Conservation (phyloP, 2,329 filamentous ascomycete species). For the Paradendryphiella salina region DNA sequence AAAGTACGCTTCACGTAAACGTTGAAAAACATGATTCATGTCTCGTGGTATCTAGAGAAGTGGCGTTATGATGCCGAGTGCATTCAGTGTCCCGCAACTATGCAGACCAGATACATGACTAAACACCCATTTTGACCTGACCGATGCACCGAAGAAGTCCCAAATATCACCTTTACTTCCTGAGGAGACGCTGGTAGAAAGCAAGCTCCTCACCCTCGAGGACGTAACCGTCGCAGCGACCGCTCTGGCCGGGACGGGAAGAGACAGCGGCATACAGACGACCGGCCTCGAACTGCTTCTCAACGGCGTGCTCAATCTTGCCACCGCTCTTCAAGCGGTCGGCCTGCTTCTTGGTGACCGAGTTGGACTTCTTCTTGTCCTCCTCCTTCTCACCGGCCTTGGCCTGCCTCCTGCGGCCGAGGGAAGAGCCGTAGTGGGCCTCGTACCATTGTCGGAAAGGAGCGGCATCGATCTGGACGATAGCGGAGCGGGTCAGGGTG, state of each 20-base stretch:
- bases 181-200: slow-evolving; percentile 99
- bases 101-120: slow-evolving; percentile 49
- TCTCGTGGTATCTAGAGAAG: slow-evolving; percentile 48
- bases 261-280: slow-evolving; percentile 93
- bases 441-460: slow-evolving; percentile 99
- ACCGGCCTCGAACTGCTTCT: slow-evolving; percentile 99
- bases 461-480: slow-evolving; percentile 97
- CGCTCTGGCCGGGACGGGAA: slow-evolving; percentile 94
- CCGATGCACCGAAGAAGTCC: slow-evolving; percentile 48
- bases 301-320: slow-evolving; percentile 90
- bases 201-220: slow-evolving; percentile 99
- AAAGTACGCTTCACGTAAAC: slow-evolving; percentile 27
- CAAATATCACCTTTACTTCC: slow-evolving; percentile 72
- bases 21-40: slow-evolving; percentile 43
- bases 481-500: slow-evolving; percentile 98
- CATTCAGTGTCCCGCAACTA: slow-evolving; percentile 45
- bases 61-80: slow-evolving; percentile 43
- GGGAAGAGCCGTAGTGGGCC: slow-evolving; percentile 91
- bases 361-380: slow-evolving; percentile 97
- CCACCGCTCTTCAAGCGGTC: slow-evolving; percentile 77
- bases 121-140: slow-evolving; percentile 49
- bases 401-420: slow-evolving; percentile 90
- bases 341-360: slow-evolving; percentile 94
- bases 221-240: slow-evolving; percentile 95
- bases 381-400: slow-evolving; percentile 70